Conservation (phyloP, 1,284 basidiomycete species). For the Tilletiopsis washingtonensis region DNA sequence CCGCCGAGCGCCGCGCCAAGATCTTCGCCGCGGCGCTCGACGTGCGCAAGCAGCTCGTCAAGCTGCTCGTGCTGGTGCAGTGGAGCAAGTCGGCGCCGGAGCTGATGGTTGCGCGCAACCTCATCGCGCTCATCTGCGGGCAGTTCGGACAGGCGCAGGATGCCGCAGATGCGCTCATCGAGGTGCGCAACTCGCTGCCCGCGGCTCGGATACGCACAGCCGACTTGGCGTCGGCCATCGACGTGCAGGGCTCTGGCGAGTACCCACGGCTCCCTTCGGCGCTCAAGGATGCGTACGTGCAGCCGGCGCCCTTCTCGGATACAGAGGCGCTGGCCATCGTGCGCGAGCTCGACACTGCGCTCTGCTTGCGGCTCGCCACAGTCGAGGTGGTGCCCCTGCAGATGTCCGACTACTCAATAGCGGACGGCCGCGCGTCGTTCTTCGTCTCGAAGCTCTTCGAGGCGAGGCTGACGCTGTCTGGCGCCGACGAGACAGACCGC, state of each 20-base stretch:
- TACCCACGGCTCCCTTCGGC: conserved; percentile 68
- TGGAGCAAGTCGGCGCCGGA: conserved; percentile 29
- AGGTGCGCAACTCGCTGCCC: conserved; percentile 55
- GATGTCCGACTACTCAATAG: conserved; percentile 58
- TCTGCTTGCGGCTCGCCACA: conserved; percentile 61
- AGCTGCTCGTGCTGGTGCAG: conserved; percentile 57
- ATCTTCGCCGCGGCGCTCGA: conserved; percentile 79
- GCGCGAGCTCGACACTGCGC: conserved; percentile 63
- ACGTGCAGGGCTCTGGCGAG: conserved; percentile 72
- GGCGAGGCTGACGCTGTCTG: conserved; percentile 57
- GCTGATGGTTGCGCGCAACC: conserved; percentile 13
- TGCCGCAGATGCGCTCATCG: conserved; percentile 59
- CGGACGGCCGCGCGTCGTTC: not conserved
- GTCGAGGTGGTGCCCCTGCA: conserved; percentile 41
- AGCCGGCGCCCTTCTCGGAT: conserved; percentile 61
- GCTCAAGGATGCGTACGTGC: conserved; percentile 56
- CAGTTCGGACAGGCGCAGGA: conserved; percentile 72
- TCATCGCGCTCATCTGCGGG: conserved; percentile 35
- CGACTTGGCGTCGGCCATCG: conserved; percentile 77
- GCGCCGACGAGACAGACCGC: conserved; percentile 50
- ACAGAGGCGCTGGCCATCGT: conserved; percentile 61
- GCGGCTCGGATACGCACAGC: conserved; percentile 64
- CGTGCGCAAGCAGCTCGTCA: conserved; percentile 79
- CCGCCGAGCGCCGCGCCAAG: conserved; percentile 68
- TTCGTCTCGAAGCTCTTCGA: not conserved